Percentiles rank a stretch among this genome's conserved stretches.
Conservation (phyloP, 2,329 filamentous ascomycete genomes). For the Seiridium cupressi region DNA sequence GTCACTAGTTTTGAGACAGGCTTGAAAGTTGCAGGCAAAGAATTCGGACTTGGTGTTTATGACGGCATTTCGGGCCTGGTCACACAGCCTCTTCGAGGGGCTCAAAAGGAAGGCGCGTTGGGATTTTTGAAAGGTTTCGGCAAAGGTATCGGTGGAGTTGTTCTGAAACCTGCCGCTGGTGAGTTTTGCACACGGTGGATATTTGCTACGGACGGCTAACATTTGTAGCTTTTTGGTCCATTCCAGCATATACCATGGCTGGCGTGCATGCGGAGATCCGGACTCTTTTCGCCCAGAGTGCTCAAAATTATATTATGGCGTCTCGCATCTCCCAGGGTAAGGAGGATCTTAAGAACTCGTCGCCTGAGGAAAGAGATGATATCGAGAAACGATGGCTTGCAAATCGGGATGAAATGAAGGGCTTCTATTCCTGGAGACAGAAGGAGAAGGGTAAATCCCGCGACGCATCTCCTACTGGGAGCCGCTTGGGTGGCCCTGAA, state of each 20-base stretch:
- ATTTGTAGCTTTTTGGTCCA: constrained; percentile 56
- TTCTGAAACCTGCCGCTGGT: constrained; percentile 81
- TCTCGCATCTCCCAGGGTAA: constrained; percentile 75
- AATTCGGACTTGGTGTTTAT: constrained; percentile 74
- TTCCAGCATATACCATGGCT: constrained; percentile 81
- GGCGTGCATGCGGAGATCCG: constrained; percentile 77
- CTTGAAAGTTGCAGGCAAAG: constrained; percentile 73
- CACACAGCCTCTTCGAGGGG: constrained; percentile 72
- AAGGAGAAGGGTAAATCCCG: constrained; percentile 38
- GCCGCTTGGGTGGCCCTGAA: constrained; percentile 13
- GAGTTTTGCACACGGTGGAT: constrained; percentile 23
- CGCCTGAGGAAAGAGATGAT: constrained; percentile 58
- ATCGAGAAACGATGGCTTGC: constrained; percentile 66
- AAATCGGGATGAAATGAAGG: constrained; percentile 57
- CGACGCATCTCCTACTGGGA: constrained; percentile 22
- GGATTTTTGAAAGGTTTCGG: constrained; percentile 79
- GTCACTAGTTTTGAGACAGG: constrained; percentile 77
- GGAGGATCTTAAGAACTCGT: constrained; percentile 57
- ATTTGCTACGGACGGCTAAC: neutral
- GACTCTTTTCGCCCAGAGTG: constrained; percentile 66
- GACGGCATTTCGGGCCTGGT: constrained; percentile 80
- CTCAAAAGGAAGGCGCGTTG: constrained; percentile 57
- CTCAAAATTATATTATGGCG: constrained; percentile 77
- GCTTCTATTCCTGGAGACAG: constrained; percentile 53
- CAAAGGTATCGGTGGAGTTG: constrained; percentile 77